Evolutionary conservation across 1,139 yeast genomes (phyloP).

Genomic region (Pichia sp.): DNA sequence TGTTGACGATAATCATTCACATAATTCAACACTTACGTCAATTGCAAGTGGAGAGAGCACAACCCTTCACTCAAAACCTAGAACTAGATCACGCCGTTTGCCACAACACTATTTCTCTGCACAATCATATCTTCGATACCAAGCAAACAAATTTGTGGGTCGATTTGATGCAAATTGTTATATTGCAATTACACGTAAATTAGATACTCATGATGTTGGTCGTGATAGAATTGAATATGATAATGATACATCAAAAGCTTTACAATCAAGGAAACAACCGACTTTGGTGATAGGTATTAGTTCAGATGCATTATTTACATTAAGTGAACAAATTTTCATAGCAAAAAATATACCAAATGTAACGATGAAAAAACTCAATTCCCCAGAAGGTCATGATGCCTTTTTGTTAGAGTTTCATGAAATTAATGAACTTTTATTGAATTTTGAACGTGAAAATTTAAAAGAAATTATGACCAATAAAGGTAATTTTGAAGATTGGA

Average conservation of each 20-base stretch:
- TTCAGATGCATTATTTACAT: conserved; percentile 89
- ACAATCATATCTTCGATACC: conserved; percentile 88
- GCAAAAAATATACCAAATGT: conserved; percentile 73
- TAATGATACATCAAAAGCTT: conserved; percentile 40
- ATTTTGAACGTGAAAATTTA: conserved; percentile 53
- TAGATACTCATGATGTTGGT: conserved; percentile 91
- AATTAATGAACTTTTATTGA: conserved; percentile 63
- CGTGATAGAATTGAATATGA: conserved; percentile 60
- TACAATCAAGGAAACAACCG: conserved; percentile 59
- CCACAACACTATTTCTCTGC: conserved; percentile 93
- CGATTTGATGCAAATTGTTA: conserved; percentile 96
- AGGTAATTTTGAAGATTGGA: conserved; percentile 46
- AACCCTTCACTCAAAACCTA: conserved; percentile 5
- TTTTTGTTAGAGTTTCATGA: conserved; percentile 81
- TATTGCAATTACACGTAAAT: conserved; percentile 83
- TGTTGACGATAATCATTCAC: conserved; percentile 8
- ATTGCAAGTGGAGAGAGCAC: conserved; percentile 3
- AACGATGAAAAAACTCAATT: conserved; percentile 59
- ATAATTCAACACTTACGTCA: conserved; percentile 10
- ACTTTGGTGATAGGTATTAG: conserved; percentile 81
- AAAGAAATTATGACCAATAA: conserved; percentile 46
- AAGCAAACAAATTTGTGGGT: conserved; percentile 80
- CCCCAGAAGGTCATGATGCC: conserved; percentile 99
- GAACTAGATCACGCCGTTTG: conserved; percentile 31
- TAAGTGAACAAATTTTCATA: conserved; percentile 80